Percentiles rank a stretch among this genome's conserved stretches.
These are phyloP conservation scores for Brettanomyces anomalus DNA, from an alignment of 805 yeast species.

Conservation along the genomic window DNA sequence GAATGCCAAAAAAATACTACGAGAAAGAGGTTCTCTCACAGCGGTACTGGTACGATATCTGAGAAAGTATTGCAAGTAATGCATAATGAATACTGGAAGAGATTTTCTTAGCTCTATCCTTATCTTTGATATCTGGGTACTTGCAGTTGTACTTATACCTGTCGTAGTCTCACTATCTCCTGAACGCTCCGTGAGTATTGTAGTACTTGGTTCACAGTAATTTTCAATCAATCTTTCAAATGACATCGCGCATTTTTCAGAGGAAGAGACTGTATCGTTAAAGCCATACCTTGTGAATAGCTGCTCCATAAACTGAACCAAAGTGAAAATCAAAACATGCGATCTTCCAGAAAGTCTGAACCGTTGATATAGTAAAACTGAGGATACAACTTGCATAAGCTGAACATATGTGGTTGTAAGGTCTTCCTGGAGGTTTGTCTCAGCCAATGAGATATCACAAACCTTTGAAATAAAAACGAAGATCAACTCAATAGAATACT, in stretches of 20 bases:
- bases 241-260: conserved; percentile 34
- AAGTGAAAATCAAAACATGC: conserved; percentile 47
- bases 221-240: conserved; percentile 53
- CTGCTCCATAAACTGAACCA: conserved; percentile 42
- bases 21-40: conserved; percentile 39
- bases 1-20: conserved; percentile 54
- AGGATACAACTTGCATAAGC: conserved; percentile 45
- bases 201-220: conserved; percentile 62
- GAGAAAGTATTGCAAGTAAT: conserved; percentile 49
- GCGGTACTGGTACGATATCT: conserved; percentile 36
- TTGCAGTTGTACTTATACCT: conserved; percentile 27
- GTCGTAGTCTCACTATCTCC: conserved; percentile 6
- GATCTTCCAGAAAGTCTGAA: conserved; percentile 62
- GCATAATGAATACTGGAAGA: conserved; percentile 48
- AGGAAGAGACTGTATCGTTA: conserved; percentile 4
- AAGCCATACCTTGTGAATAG: conserved; percentile 23
- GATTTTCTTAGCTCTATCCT: conserved; percentile 58
- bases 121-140: conserved; percentile 44
- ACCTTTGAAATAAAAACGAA: conserved; percentile 9
- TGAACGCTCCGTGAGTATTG: conserved; percentile 4
- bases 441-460: conserved; percentile 4
- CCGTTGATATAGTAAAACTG: conserved; percentile 58
- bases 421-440: neutral
- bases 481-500: conserved; percentile 53
- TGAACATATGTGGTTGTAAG: conserved; percentile 20